Conservation (phyloP, 2,329 filamentous ascomycete genomes). For the Parafenestella ontariensis region DNA sequence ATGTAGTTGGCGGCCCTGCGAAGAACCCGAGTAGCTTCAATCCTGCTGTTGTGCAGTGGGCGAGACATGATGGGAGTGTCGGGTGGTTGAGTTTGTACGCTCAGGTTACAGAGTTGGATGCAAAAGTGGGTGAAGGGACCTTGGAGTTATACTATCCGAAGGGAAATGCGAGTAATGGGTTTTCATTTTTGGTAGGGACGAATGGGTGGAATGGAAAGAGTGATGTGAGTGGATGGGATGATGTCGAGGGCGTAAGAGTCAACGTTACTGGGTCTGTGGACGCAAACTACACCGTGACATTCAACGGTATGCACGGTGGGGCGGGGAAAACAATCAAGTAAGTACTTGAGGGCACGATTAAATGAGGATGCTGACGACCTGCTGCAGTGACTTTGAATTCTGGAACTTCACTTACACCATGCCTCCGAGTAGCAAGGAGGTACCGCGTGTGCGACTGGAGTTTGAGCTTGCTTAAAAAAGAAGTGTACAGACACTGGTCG, state of each 20-base stretch:
- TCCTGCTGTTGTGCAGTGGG: constrained; percentile 68
- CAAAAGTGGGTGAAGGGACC: constrained; percentile 30
- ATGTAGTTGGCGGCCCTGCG: constrained; percentile 62
- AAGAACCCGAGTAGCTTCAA: constrained; percentile 63
- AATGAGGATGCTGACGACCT: constrained; percentile 9
- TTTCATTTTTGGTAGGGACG: constrained; percentile 58
- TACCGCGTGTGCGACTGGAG: constrained; percentile 32
- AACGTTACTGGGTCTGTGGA: constrained; percentile 56
- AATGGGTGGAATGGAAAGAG: constrained; percentile 54
- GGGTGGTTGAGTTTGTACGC: constrained; percentile 42
- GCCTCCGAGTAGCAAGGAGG: constrained; percentile 32
- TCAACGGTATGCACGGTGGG: constrained; percentile 53
- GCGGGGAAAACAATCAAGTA: constrained; percentile 48
- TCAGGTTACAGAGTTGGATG: constrained; percentile 32
- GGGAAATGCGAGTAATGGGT: constrained; percentile 58
- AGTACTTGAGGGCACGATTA: constrained; percentile 14
- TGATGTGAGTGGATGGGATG: constrained; percentile 56
- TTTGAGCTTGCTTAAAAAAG: constrained; percentile 22
- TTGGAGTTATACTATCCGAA: constrained; percentile 63
- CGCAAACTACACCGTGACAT: constrained; percentile 50
- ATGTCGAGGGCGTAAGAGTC: constrained; percentile 58
- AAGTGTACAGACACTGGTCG: background rate
- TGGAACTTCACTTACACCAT: constrained; percentile 54
- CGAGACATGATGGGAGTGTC: constrained; percentile 36
- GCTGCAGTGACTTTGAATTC: constrained; percentile 46